Conservation (phyloP, 345 rosid genomes). For the Bruguiera sexangula region DNA sequence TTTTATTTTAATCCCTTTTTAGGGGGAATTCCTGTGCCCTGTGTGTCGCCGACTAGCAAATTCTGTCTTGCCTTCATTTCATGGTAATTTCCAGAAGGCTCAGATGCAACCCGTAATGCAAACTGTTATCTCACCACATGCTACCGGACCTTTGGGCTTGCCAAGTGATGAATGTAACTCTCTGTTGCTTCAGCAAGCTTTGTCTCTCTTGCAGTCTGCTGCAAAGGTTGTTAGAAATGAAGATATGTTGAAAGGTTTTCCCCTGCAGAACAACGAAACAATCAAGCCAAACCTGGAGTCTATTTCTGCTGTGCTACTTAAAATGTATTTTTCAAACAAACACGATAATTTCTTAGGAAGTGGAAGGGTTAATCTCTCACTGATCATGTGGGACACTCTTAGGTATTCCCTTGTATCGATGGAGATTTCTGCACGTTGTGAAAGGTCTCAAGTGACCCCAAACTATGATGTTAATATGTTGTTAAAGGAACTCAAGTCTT, state of each 20-base stretch:
- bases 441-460: conserved; percentile 48
- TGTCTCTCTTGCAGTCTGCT: conserved; percentile 58
- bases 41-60: conserved; percentile 88
- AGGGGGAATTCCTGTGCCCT: conserved; percentile 99
- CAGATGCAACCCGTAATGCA: conserved; percentile 47
- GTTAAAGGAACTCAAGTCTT: conserved; percentile 65
- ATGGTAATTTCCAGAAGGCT: conserved; percentile 42
- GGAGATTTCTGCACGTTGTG: conserved; percentile 75
- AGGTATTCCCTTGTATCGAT: conserved; percentile 75
- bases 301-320: conserved; percentile 45
- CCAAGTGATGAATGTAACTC: conserved; percentile 30
- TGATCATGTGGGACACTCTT: conserved; percentile 92
- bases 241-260: conserved; percentile 41
- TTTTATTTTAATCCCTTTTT: conserved; percentile 18
- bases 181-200: conserved; percentile 53
- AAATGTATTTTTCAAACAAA: conserved; percentile 46
- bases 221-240: conserved; percentile 51
- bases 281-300: conserved; percentile 47
- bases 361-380: conserved; percentile 44
- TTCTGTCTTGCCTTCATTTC: conserved; percentile 66
- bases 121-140: conserved; percentile 13
- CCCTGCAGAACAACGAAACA: conserved; percentile 39
- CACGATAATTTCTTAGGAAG: conserved; percentile 41
- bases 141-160: conserved; percentile 19
- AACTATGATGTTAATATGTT: conserved; percentile 46